These are phyloP conservation scores for Eutrema yunnanense DNA, from an alignment of 345 rosid genomes.

Conservation along the genomic window DNA sequence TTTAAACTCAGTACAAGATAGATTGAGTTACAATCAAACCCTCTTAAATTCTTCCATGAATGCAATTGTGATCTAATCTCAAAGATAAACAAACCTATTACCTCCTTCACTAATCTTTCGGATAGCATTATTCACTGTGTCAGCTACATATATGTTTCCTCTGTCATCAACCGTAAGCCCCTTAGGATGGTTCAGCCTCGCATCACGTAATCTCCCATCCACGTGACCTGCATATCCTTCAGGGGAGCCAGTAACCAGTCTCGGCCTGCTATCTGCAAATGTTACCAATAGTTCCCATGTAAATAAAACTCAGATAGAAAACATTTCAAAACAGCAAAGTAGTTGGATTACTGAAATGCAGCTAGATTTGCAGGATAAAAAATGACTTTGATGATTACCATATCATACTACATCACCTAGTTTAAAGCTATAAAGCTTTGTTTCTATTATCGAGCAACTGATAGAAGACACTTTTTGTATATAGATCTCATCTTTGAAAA, in stretches of 20 bases:
- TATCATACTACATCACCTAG: not conserved
- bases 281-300: slow-evolving; percentile 1
- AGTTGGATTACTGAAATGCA: not conserved
- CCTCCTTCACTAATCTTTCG: slow-evolving; percentile 95
- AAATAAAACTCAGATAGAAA: not conserved
- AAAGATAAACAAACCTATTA: slow-evolving; percentile 13
- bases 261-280: slow-evolving; percentile 53
- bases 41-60: not conserved
- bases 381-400: not conserved
- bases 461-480: not conserved
- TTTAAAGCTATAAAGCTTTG: not conserved
- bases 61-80: not conserved
- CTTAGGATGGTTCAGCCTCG: slow-evolving; percentile 92
- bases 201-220: slow-evolving; percentile 89
- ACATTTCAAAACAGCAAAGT: not conserved
- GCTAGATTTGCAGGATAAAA: not conserved
- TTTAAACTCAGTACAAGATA: not conserved
- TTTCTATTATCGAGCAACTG: not conserved
- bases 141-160: slow-evolving; percentile 93
- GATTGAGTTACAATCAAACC: not conserved
- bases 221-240: slow-evolving; percentile 86
- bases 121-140: slow-evolving; percentile 86
- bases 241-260: slow-evolving; percentile 83
- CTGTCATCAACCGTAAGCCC: slow-evolving; percentile 88
- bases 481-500: slow-evolving; percentile 27